phyloP scores from a whole-genome alignment of 768 basidiomycete genomes.

The Baorangia bicolor region DNA sequence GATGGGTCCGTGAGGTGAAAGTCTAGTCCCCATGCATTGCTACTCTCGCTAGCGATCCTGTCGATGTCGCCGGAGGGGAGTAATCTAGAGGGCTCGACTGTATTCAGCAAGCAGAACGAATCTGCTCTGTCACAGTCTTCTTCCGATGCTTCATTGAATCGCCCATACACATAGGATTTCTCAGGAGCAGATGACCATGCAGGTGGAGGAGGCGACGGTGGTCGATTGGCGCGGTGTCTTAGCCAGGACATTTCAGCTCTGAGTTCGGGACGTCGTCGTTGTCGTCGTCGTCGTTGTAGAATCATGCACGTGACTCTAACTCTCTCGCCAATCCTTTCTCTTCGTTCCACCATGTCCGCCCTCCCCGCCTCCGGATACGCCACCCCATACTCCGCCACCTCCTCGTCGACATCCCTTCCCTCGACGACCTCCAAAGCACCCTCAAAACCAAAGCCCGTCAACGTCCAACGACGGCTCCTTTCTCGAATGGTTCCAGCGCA shows the following conservation, averaged over 20 bases:
- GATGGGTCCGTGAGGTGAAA: too few relatives aligned
- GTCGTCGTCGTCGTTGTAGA: too few relatives aligned
- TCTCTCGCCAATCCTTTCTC: too few relatives aligned
- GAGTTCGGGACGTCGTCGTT: too few relatives aligned
- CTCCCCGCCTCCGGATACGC: too few relatives aligned
- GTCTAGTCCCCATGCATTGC: too few relatives aligned
- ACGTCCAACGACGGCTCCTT: constrained; percentile 70
- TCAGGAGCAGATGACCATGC: constrained; percentile 63
- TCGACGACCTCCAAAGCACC: constrained; percentile 15
- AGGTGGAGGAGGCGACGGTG: constrained; percentile 37
- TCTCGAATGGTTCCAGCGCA: constrained; percentile 56
- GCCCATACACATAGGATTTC: constrained; percentile 43
- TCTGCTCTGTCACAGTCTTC: constrained; percentile 53
- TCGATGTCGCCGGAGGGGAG: too few relatives aligned
- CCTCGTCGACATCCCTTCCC: too few relatives aligned
- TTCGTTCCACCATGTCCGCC: constrained; percentile 14
- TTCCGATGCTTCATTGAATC: constrained; percentile 55
- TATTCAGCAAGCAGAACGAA: constrained; percentile 45
- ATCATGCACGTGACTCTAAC: constrained; percentile 13
- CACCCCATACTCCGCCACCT: too few relatives aligned
- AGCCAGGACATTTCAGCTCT: too few relatives aligned
- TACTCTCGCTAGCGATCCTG: too few relatives aligned
- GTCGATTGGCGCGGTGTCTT: too few relatives aligned
- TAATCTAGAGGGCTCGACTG: constrained; percentile 42
- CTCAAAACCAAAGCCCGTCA: constrained; percentile 45